Evolutionary conservation across 1,139 yeast species (phyloP), one percentile per base, ranked within the genome.

Genomic region (Geotrichum histeridarum): DNA sequence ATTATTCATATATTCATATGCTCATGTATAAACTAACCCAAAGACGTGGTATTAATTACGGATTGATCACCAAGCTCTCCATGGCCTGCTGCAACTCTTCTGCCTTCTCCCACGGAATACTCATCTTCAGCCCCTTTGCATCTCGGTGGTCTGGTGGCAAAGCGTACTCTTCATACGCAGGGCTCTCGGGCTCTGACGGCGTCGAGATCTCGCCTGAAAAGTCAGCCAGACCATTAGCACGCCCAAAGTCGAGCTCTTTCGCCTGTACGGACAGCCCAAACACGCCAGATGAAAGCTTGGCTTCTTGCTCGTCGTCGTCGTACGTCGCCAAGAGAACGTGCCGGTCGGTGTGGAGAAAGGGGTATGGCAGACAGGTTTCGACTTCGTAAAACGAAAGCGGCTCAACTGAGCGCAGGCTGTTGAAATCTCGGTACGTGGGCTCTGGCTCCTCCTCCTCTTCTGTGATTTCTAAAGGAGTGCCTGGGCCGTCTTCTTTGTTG

Each of bases 341-440:
- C 31, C 71, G 63, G 53, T 75, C 76, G 50, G 74, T 76, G 59
- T 80, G 76, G 41, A 80, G 64, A 50, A 77, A 77, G 33, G 78
- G 72, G 60, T 74, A 81, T 0, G 86, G 84, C 18, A 74, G 71
- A 61, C 85, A 79, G 0, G 89, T 80, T 60, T 84, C 88, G 55
- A 84, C 78, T 64, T 84, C 90, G 41, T 82, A 79, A 58, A 80
- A 80, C 0, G 85, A 76, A 41, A 83, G 67, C 0, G 86, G 83
- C 51, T 73, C 71, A 2, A 55, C 57, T n/a, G 39, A 53, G 22
- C 33, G 35, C 5, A 35, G 14, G 22, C n/a, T 12, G 17, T n/a
- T 9, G 14, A 31, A 32, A 18, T 15, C 12, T 41, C 43, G 7
- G 30, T 18, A 17, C 14, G 7, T 5, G 27, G 43, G 43, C 38